These are phyloP conservation scores for Rostrohypoxylon terebratum DNA, from an alignment of 495 filamentous ascomycete genomes.

Conservation along the genomic window DNA sequence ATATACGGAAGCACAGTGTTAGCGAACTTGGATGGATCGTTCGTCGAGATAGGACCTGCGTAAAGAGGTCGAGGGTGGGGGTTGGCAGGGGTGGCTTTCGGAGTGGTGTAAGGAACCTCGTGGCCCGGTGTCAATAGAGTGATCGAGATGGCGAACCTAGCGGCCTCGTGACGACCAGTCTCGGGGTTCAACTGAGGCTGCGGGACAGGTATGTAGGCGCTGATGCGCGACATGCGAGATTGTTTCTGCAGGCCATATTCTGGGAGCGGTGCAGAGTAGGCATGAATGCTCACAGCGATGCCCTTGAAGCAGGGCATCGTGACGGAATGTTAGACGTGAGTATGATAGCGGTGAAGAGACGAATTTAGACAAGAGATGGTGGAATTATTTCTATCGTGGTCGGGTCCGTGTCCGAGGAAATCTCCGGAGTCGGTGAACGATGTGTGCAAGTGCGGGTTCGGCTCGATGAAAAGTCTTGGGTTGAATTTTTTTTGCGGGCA, in stretches of 20 bases:
- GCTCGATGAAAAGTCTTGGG: conserved; percentile 14
- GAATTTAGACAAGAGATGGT: background rate
- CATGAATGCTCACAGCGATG: conserved; percentile 95
- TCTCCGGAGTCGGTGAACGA: conserved; percentile 18
- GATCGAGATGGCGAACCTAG: conserved; percentile 96
- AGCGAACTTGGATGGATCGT: conserved; percentile 56
- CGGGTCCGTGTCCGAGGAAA: conserved; percentile 7
- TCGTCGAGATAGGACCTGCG: conserved; percentile 73
- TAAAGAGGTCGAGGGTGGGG: conserved; percentile 81
- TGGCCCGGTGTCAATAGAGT: conserved; percentile 91
- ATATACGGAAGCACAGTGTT: conserved; percentile 85
- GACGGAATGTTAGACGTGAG: conserved; percentile 20
- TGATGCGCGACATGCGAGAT: conserved; percentile 89
- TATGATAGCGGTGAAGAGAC: conserved; percentile 3
- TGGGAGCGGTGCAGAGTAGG: conserved; percentile 84
- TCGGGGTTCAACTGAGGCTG: conserved; percentile 79
- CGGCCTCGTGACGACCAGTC: conserved; percentile 82
- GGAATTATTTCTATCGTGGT: conserved; percentile 19
- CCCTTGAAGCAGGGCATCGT: conserved; percentile 98
- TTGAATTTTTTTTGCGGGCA: conserved; percentile 20
- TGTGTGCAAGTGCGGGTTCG: conserved; percentile 2
- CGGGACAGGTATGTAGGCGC: conserved; percentile 94
- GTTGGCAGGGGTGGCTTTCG: conserved; percentile 76
- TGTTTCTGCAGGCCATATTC: conserved; percentile 97
- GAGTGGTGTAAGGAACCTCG: conserved; percentile 88